phyloP scores from a whole-genome alignment of 2,329 filamentous ascomycete species.

The Ascochyta lentis region DNA sequence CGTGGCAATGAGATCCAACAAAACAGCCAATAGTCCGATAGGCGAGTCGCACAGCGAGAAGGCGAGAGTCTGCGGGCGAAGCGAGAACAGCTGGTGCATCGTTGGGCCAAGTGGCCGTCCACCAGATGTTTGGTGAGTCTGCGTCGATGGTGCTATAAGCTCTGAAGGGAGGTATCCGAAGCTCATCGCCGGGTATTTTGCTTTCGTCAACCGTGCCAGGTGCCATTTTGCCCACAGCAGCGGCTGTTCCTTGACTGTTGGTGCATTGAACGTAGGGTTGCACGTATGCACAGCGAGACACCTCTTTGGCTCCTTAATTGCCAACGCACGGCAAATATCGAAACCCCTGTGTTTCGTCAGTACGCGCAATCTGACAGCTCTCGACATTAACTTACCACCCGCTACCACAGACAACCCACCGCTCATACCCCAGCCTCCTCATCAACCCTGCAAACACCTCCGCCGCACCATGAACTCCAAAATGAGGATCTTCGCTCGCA shows the following conservation, averaged over 20 bases:
- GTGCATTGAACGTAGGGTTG: conserved; percentile 61
- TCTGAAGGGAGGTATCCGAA: conserved; percentile 60
- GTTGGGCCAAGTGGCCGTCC: conserved; percentile 18
- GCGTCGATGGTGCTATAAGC: conserved; percentile 47
- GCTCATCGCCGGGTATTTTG: conserved; percentile 54
- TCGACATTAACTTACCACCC: conserved; percentile 50
- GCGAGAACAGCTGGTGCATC: conserved; percentile 37
- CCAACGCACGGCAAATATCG: conserved; percentile 54
- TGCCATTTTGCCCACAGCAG: conserved; percentile 64
- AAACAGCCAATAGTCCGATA: conserved; percentile 41
- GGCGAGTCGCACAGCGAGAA: conserved; percentile 50
- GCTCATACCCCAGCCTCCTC: conserved; percentile 63
- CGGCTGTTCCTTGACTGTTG: conserved; percentile 54
- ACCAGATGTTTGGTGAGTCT: neutral
- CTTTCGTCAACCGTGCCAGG: conserved; percentile 54
- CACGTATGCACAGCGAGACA: conserved; percentile 69
- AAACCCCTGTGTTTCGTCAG: conserved; percentile 47
- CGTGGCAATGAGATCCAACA: conserved; percentile 44
- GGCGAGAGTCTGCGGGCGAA: conserved; percentile 46
- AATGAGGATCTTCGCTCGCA: conserved; percentile 58
- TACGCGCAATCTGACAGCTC: neutral
- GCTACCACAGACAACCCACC: conserved; percentile 65
- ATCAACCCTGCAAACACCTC: conserved; percentile 66
- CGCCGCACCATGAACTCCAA: conserved; percentile 62
- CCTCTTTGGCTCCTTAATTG: conserved; percentile 55